These are phyloP conservation scores for Apodospora peruviana DNA, from an alignment of 495 filamentous ascomycete species.

Conservation along the genomic window DNA sequence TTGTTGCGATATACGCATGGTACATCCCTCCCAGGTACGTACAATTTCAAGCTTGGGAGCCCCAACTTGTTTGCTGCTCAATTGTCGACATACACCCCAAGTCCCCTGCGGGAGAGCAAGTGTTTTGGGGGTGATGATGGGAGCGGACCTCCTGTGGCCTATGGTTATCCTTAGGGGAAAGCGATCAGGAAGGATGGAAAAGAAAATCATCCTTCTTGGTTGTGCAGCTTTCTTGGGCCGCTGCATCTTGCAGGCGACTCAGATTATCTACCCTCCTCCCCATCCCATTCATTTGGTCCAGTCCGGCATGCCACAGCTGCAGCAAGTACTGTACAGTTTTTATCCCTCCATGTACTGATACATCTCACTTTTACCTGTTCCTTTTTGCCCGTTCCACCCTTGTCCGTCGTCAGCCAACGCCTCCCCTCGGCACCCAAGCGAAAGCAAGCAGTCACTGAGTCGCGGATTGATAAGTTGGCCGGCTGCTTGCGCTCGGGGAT, in stretches of 20 bases:
- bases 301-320: slow-evolving; percentile 1
- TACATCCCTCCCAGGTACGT: background rate
- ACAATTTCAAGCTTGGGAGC: background rate
- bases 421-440: slow-evolving; percentile 3
- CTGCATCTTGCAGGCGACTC: background rate
- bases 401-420: slow-evolving; percentile 7
- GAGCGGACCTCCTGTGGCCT: too few species aligned
- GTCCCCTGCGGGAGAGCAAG: background rate
- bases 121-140: background rate
- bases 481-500: background rate
- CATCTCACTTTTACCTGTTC: slow-evolving; percentile 7
- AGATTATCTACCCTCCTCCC: background rate
- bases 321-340: too few species aligned
- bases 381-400: slow-evolving; percentile 1
- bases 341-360: background rate
- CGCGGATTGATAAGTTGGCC: background rate
- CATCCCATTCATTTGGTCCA: background rate
- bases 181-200: background rate
- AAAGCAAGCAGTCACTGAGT: background rate
- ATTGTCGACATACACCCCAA: background rate
- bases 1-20: too few species aligned
- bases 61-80: background rate
- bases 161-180: too few species aligned
- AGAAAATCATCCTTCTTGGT: background rate
- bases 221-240: background rate